Percentiles rank a stretch among this genome's conserved stretches.
Evolutionary conservation across 164 flowering plant species (phyloP).

Genomic region (Vitis riparia): DNA sequence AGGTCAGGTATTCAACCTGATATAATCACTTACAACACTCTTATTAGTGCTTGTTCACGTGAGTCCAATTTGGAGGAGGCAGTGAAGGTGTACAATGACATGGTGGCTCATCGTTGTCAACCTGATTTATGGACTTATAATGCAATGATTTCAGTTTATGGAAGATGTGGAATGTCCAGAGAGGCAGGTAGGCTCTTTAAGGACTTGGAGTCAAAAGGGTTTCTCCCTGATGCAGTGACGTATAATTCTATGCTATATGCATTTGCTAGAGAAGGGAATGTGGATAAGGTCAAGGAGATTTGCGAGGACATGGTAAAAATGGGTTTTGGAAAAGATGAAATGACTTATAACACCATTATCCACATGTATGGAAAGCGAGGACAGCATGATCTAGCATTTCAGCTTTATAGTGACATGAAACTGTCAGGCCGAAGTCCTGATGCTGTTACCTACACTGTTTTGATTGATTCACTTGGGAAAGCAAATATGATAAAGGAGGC

Average conservation of each 20-base stretch:
- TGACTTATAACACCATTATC: constrained; percentile 86
- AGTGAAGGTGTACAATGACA: constrained; percentile 55
- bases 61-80: constrained; percentile 82
- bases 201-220: constrained; percentile 67
- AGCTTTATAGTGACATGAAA: constrained; percentile 77
- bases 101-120: constrained; percentile 59
- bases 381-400: constrained; percentile 65
- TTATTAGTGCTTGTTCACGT: constrained; percentile 87
- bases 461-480: constrained; percentile 94
- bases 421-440: constrained; percentile 67
- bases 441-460: constrained; percentile 81
- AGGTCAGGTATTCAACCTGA: constrained; percentile 78
- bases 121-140: constrained; percentile 98
- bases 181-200: constrained; percentile 72
- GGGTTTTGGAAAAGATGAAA: constrained; percentile 83
- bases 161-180: constrained; percentile 65
- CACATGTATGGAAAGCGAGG: constrained; percentile 97
- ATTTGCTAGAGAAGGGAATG: constrained; percentile 82
- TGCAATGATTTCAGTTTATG: constrained; percentile 95
- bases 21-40: constrained; percentile 89
- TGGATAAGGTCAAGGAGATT: constrained; percentile 61
- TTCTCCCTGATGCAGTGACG: constrained; percentile 88
- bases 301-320: constrained; percentile 67
- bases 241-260: constrained; percentile 91
- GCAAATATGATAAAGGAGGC: constrained; percentile 69